phyloP scores from a whole-genome alignment of 352 stramenopile genomes.

The Phytophthora tentaculata region DNA sequence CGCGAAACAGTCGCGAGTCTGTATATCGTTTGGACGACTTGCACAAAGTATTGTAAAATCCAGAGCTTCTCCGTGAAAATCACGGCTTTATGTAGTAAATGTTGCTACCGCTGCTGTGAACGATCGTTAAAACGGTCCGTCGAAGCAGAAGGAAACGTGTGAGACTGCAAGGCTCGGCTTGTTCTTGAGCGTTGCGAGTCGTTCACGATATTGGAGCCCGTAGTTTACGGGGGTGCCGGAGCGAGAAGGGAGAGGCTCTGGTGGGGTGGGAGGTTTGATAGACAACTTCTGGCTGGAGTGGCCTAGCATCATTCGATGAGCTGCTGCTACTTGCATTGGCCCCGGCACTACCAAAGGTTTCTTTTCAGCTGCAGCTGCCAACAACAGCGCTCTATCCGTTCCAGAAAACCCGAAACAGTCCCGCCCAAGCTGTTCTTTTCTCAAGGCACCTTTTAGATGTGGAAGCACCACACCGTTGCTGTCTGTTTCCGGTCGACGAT shows the following conservation, averaged over 20 bases:
- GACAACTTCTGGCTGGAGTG: conserved; percentile 85
- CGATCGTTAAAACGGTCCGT: conserved; percentile 27
- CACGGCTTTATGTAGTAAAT: not conserved
- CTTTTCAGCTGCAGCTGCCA: conserved; percentile 49
- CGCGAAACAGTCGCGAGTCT: no score
- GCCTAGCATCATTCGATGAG: conserved; percentile 83
- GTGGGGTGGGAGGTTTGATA: conserved; percentile 76
- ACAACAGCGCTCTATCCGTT: conserved; percentile 77
- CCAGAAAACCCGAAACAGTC: conserved; percentile 85
- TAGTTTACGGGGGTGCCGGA: conserved; percentile 69
- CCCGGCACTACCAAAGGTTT: conserved; percentile 68
- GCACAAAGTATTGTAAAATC: no score
- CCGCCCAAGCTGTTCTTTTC: conserved; percentile 60
- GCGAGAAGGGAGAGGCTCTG: conserved; percentile 51
- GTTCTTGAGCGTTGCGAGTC: conserved; percentile 71
- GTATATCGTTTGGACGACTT: no score
- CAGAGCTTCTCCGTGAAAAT: no score
- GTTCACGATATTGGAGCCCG: conserved; percentile 80
- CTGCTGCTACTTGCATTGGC: conserved; percentile 76
- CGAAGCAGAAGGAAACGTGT: conserved; percentile 77
- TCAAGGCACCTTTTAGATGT: conserved; percentile 58
- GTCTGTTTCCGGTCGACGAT: conserved; percentile 57
- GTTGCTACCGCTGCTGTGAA: not conserved
- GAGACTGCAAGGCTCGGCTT: conserved; percentile 81
- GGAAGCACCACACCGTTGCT: conserved; percentile 48